phyloP scores from a whole-genome alignment of 2,329 filamentous ascomycete species.

The Nigrospora oryzae region DNA sequence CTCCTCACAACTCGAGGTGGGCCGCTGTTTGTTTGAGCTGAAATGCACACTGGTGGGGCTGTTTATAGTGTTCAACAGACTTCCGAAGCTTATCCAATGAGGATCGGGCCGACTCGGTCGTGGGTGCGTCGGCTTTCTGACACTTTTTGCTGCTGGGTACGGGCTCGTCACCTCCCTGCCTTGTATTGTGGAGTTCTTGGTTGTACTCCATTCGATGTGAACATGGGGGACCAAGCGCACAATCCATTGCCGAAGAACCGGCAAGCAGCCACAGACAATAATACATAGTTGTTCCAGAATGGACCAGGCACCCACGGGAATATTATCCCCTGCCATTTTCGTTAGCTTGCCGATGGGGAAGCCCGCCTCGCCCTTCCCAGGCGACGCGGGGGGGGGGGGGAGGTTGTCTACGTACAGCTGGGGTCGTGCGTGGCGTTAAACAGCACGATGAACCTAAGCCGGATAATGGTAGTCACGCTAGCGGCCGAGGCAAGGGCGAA shows the following conservation, averaged over 20 bases:
- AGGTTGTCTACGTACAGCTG: slow-evolving; percentile 9
- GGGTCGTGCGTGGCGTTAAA: slow-evolving; percentile 10
- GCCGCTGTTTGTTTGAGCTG: background rate
- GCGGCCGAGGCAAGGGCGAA: slow-evolving; percentile 52
- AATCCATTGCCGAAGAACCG: background rate
- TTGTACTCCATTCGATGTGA: background rate
- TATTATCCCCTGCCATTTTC: slow-evolving; percentile 10
- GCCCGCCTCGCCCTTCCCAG: too few relatives aligned
- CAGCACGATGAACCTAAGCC: slow-evolving; percentile 11
- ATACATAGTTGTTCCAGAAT: background rate
- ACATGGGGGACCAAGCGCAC: background rate
- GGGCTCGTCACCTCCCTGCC: too few relatives aligned
- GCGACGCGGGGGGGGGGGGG: background rate
- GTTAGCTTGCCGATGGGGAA: background rate
- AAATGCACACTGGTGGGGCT: background rate
- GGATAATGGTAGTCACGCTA: slow-evolving; percentile 12
- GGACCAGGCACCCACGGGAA: slow-evolving; percentile 5
- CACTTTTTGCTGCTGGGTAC: too few relatives aligned
- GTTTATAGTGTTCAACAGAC: background rate
- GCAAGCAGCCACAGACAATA: background rate
- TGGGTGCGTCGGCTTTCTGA: too few relatives aligned
- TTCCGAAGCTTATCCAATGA: too few relatives aligned
- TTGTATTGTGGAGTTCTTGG: background rate
- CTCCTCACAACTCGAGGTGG: background rate
- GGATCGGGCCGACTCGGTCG: too few relatives aligned